Evolutionary conservation across 2,329 filamentous ascomycete genomes (phyloP).

Genomic region (Hymenoscyphus salicellus): DNA sequence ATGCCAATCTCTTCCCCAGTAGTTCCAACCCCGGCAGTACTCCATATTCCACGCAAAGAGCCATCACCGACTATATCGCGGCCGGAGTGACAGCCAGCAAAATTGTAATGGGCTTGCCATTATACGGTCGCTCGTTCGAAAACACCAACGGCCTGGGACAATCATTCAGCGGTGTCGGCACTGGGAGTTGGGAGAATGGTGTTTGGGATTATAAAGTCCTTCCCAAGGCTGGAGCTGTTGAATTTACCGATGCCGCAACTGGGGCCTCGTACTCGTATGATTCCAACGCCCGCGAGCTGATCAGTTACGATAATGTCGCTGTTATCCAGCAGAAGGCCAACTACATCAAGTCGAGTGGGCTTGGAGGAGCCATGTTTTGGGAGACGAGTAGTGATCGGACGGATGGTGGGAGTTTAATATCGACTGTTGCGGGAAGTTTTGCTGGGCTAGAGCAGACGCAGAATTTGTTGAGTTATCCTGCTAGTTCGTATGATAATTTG

Average conservation of each 20-base stretch:
- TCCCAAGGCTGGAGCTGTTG: constrained; percentile 57
- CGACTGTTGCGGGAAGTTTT: constrained; percentile 42
- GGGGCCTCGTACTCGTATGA: constrained; percentile 73
- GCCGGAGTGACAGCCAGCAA: constrained; percentile 62
- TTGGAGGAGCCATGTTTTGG: constrained; percentile 86
- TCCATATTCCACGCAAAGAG: constrained; percentile 65
- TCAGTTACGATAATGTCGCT: constrained; percentile 67
- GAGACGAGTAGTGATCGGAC: constrained; percentile 68
- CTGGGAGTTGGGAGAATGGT: constrained; percentile 69
- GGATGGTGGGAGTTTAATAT: constrained; percentile 59
- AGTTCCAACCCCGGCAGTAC: constrained; percentile 54
- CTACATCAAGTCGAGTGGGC: constrained; percentile 59
- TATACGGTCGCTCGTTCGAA: constrained; percentile 73
- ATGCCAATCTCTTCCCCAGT: constrained; percentile 67
- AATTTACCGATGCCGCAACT: constrained; percentile 54
- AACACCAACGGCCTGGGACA: constrained; percentile 64
- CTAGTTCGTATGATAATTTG: constrained; percentile 56
- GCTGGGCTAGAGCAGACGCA: constrained; percentile 44
- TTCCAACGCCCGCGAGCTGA: constrained; percentile 54
- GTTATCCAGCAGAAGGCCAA: constrained; percentile 60
- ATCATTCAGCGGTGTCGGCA: constrained; percentile 60
- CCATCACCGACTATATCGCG: constrained; percentile 62
- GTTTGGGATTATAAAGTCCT: constrained; percentile 81
- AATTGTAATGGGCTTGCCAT: constrained; percentile 73
- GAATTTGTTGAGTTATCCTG: constrained; percentile 53